Evolutionary conservation across 2,329 filamentous ascomycete species (phyloP), one percentile per base, ranked within the genome.

Genomic region (Coleophoma eucalyptorum): DNA sequence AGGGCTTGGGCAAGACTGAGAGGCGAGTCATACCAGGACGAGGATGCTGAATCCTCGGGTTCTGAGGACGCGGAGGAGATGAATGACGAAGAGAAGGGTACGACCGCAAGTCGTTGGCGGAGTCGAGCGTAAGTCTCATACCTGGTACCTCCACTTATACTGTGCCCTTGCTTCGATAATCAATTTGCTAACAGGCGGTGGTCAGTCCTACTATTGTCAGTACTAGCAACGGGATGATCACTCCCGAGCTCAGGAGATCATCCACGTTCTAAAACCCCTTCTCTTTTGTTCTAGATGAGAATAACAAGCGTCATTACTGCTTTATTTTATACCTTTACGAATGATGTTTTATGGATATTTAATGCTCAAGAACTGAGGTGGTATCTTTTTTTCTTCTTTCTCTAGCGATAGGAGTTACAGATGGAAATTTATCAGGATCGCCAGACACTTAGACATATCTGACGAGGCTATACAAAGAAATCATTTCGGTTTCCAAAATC

Each of bases 61-160:
- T 41, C 37, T 21, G 44, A 35, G 2, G 46, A 48, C 41, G 48
- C 42, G 2, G 42, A 57, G 51, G 35, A 43, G 31, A 19, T 18
- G 5, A 26, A 41, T 21, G 48, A 44, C 4, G 41, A 19, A 21
- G 16, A 44, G n/a, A 26, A 26, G 42, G 20, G 19, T 15, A 7
- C n/a, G 19, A 4, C n/a, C 16, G 15, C 13, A 20, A 44, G 42
- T 7, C 21, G 18, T 7, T 49, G 50, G 48, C 18, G 48, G 18
- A 55, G 53, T 45, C 44, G 48, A 46, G 53, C 50, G 53, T 50
- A 49, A 53, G 50, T 55, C 15, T 38, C 16, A 6, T 26, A 5
- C 26, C 4, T 3, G 10, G n/a, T n/a, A n/a, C n/a, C 26, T 8
- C 21, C 26, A 26, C 6, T 5, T 26, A 8, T 6, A 6, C 26